Conservation (phyloP, 2,329 filamentous ascomycete genomes). For the Colletotrichum tanaceti region DNA sequence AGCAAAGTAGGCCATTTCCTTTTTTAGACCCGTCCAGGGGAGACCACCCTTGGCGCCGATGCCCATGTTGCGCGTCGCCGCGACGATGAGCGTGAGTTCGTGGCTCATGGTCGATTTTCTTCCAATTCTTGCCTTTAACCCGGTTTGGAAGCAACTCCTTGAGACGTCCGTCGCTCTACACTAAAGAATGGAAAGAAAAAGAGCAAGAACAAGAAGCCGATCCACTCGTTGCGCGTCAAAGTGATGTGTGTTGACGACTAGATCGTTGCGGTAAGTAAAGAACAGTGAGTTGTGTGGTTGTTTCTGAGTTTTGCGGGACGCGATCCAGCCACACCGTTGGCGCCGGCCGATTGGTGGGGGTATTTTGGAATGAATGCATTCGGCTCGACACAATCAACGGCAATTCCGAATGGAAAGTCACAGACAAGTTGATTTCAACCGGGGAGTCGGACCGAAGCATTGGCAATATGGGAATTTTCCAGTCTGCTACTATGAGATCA, state of each 20-base stretch:
- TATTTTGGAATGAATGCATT: slow-evolving; percentile 13
- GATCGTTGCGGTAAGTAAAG: neutral
- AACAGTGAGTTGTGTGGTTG: slow-evolving; percentile 8
- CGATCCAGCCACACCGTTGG: slow-evolving; percentile 22
- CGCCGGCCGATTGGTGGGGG: slow-evolving; percentile 31
- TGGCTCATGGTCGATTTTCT: slow-evolving; percentile 21
- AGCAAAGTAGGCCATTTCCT: slow-evolving; percentile 96
- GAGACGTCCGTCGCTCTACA: too few species aligned
- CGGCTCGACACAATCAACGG: neutral
- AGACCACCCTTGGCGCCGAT: slow-evolving; percentile 84
- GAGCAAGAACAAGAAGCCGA: neutral
- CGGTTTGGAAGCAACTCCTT: neutral
- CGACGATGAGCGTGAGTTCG: slow-evolving; percentile 90
- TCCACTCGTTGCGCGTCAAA: neutral
- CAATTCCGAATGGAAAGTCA: neutral
- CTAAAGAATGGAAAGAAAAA: too few species aligned
- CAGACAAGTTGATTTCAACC: too few species aligned
- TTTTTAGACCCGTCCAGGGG: slow-evolving; percentile 88
- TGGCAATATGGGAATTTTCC: neutral
- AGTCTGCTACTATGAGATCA: neutral
- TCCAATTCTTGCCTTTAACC: neutral
- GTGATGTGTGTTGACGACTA: neutral
- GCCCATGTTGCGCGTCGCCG: slow-evolving; percentile 89
- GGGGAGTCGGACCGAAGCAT: neutral
- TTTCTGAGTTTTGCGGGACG: slow-evolving; percentile 34